Evolutionary conservation across 2,329 filamentous ascomycete genomes (phyloP).

Genomic region (Xenoacremonium recifei): DNA sequence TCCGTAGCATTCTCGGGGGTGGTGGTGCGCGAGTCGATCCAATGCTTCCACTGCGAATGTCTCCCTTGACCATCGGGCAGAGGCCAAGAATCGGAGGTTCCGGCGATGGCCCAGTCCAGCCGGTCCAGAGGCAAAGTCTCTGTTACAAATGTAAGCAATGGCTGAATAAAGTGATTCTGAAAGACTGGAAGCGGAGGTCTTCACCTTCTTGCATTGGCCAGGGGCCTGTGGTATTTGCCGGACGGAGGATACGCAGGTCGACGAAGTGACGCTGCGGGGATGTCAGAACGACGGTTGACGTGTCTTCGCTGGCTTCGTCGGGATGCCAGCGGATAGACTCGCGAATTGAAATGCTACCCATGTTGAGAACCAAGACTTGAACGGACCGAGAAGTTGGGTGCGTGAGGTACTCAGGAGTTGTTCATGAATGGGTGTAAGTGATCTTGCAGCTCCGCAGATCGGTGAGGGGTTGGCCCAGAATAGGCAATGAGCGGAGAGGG

Average conservation of each 20-base stretch:
- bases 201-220: background rate
- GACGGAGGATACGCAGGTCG: conserved; percentile 55
- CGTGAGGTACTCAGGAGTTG: too few relatives aligned
- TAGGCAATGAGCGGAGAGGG: too few relatives aligned
- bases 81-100: conserved; percentile 43
- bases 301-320: conserved; percentile 54
- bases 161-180: too few relatives aligned
- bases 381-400: too few relatives aligned
- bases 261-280: conserved; percentile 57
- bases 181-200: too few relatives aligned
- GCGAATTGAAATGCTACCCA: conserved; percentile 55
- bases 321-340: conserved; percentile 59
- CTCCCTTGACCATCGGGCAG: conserved; percentile 26
- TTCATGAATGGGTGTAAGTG: too few relatives aligned
- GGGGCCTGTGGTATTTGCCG: conserved; percentile 3
- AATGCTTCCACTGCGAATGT: conserved; percentile 54
- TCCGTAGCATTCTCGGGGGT: conserved; percentile 44
- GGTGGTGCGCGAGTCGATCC: conserved; percentile 54
- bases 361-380: too few relatives aligned
- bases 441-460: too few relatives aligned
- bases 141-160: background rate
- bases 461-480: too few relatives aligned
- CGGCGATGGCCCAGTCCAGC: conserved; percentile 67
- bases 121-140: conserved; percentile 25
- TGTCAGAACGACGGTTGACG: conserved; percentile 63